These are phyloP conservation scores for Clausena lansium DNA, from an alignment of 345 rosid genomes.

Conservation along the genomic window DNA sequence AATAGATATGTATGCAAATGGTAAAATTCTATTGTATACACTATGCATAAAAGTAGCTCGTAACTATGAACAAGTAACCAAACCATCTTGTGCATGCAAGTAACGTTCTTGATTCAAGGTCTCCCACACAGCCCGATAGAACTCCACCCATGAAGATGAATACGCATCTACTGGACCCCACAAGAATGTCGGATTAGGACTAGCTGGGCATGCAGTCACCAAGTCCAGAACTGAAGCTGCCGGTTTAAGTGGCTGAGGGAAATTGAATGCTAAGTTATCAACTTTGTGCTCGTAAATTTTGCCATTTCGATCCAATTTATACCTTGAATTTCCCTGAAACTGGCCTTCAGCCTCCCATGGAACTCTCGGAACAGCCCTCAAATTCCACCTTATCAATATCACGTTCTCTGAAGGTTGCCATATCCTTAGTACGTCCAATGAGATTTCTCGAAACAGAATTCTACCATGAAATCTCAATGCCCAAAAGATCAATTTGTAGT, in stretches of 20 bases:
- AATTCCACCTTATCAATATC: constrained; percentile 88
- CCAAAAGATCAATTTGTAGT: constrained; percentile 86
- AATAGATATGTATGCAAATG: neutral
- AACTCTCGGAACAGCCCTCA: constrained; percentile 83
- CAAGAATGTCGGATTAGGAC: constrained; percentile 81
- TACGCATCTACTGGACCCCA: constrained; percentile 54
- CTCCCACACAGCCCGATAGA: constrained; percentile 58
- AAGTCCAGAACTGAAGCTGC: constrained; percentile 78
- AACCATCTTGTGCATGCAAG: constrained; percentile 42
- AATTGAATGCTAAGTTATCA: constrained; percentile 87
- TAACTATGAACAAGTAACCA: constrained; percentile 58
- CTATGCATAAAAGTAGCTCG: constrained; percentile 14
- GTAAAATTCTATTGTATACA: constrained; percentile 22
- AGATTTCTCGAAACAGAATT: constrained; percentile 73
- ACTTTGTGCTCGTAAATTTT: constrained; percentile 90
- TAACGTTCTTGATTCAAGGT: constrained; percentile 50
- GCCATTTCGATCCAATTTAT: constrained; percentile 81
- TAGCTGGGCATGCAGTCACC: constrained; percentile 79
- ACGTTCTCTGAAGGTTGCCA: constrained; percentile 99
- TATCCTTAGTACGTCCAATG: constrained; percentile 72
- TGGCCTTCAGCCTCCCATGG: constrained; percentile 98
- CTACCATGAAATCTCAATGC: constrained; percentile 88
- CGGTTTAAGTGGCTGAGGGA: constrained; percentile 70
- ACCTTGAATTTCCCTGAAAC: constrained; percentile 88
- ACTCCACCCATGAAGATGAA: constrained; percentile 71